Percentiles rank a stretch among this genome's conserved stretches.
These are phyloP conservation scores for Barnettozyma sp. DNA, from an alignment of 805 yeast species.

Conservation along the genomic window DNA sequence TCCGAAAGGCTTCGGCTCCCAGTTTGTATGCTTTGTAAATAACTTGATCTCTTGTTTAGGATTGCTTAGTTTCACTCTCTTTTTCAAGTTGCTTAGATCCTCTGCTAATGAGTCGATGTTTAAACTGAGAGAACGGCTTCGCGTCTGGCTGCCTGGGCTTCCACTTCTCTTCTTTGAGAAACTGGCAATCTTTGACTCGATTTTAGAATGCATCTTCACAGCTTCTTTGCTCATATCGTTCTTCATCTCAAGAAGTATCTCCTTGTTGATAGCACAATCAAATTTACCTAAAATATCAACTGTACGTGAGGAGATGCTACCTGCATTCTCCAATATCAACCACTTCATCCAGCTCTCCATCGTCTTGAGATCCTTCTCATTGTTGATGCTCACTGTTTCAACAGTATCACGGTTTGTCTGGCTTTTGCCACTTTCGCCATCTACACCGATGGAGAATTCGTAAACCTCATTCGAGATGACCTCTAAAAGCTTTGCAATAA, in stretches of 20 bases:
- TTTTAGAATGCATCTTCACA: background rate
- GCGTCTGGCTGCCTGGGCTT: too few species aligned
- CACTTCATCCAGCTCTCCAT: conserved; percentile 16
- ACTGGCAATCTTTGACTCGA: background rate
- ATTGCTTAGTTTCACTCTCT: conserved; percentile 16
- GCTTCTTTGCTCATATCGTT: background rate
- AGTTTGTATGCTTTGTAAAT: conserved; percentile 25
- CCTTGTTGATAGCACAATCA: conserved; percentile 7
- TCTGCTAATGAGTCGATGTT: conserved; percentile 18
- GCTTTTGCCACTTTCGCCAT: background rate
- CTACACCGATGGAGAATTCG: conserved; percentile 8
- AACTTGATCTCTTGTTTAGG: conserved; percentile 9
- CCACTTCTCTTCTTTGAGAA: background rate
- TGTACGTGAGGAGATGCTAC: too few species aligned
- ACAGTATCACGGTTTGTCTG: too few species aligned
- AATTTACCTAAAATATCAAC: conserved; percentile 17
- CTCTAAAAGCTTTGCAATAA: conserved; percentile 17
- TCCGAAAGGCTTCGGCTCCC: conserved; percentile 56
- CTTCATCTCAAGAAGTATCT: conserved; percentile 9
- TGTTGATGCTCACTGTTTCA: background rate
- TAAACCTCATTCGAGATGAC: conserved; percentile 9
- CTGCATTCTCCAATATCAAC: conserved; percentile 9
- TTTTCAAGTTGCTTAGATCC: conserved; percentile 27
- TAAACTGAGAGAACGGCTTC: too few species aligned
- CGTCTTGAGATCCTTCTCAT: conserved; percentile 8